Evolutionary conservation across 495 filamentous ascomycete genomes (phyloP).

Genomic region (Coniosporium apollinis): DNA sequence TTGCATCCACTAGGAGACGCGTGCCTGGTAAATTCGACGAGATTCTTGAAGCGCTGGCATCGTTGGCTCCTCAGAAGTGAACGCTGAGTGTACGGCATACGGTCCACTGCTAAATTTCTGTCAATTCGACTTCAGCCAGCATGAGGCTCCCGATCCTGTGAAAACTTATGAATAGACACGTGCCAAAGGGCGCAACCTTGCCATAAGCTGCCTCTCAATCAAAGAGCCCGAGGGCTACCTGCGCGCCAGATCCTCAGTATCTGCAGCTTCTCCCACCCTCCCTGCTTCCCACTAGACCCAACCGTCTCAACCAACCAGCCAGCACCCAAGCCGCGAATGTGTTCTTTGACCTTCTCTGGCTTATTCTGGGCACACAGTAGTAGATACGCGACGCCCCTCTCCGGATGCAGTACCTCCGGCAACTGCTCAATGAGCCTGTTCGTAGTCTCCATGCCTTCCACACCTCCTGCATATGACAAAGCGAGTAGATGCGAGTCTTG

Average conservation of each 20-base stretch:
- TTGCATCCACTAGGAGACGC: too few relatives aligned
- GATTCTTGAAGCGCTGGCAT: too few relatives aligned
- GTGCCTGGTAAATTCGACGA: too few relatives aligned
- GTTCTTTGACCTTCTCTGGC: conserved; percentile 54
- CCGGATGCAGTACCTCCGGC: conserved; percentile 38
- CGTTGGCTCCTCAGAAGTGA: too few relatives aligned
- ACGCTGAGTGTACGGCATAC: too few relatives aligned
- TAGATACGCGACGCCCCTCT: conserved; percentile 68
- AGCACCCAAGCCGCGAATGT: conserved; percentile 28
- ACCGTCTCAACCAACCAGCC: conserved; percentile 66
- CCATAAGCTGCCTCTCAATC: too few relatives aligned
- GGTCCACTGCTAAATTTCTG: too few relatives aligned
- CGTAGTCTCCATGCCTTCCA: conserved; percentile 86
- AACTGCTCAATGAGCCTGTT: conserved; percentile 54
- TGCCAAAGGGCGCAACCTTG: too few relatives aligned
- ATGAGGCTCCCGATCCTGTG: too few relatives aligned
- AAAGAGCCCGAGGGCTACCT: too few relatives aligned
- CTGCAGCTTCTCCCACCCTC: conserved; percentile 81
- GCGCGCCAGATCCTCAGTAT: conserved; percentile 66
- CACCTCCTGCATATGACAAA: conserved; percentile 74
- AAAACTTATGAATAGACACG: too few relatives aligned
- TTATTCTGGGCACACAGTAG: conserved; percentile 78
- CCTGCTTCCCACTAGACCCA: conserved; percentile 64
- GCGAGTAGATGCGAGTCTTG: conserved; percentile 66
- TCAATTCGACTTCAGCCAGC: too few relatives aligned